Percentiles rank a stretch among this genome's conserved stretches.
phyloP scores from a whole-genome alignment of 768 basidiomycete species.

The Xerocomus brunneocitrinus region DNA sequence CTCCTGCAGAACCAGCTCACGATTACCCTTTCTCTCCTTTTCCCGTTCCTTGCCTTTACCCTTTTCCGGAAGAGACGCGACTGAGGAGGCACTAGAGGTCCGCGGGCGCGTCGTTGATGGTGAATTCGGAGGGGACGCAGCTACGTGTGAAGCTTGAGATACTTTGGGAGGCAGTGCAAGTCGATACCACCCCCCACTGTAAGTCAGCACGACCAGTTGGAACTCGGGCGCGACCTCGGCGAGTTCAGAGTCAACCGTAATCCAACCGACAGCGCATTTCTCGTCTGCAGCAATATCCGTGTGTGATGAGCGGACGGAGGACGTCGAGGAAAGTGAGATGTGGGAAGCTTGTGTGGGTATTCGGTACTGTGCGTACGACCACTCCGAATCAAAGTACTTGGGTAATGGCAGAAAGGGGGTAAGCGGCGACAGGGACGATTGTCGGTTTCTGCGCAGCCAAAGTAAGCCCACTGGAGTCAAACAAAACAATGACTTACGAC shows the following conservation, averaged over 20 bases:
- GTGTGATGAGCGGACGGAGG: constrained; percentile 48
- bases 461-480: constrained; percentile 3
- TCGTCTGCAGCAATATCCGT: constrained; percentile 74
- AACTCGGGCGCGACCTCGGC: constrained; percentile 44
- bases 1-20: constrained; percentile 68
- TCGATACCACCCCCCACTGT: constrained; percentile 89
- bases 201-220: constrained; percentile 83
- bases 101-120: constrained; percentile 38
- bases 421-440: constrained; percentile 76
- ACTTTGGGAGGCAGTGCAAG: constrained; percentile 52
- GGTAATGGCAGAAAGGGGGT: constrained; percentile 79
- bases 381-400: constrained; percentile 91
- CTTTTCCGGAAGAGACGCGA: constrained; percentile 40
- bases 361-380: constrained; percentile 92
- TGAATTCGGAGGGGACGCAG: constrained; percentile 44
- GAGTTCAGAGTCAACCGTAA: constrained; percentile 43
- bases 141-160: constrained; percentile 16
- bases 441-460: constrained; percentile 60
- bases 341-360: constrained; percentile 84
- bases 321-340: constrained; percentile 70
- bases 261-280: constrained; percentile 85
- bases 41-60: constrained; percentile 58
- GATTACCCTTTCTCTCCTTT: constrained; percentile 52
- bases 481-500: constrained; percentile 46
- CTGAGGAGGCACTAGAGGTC: constrained; percentile 54